Percentiles rank a stretch among this genome's conserved stretches.
phyloP scores from a whole-genome alignment of 345 rosid species.

The Euphorbia lathyris region DNA sequence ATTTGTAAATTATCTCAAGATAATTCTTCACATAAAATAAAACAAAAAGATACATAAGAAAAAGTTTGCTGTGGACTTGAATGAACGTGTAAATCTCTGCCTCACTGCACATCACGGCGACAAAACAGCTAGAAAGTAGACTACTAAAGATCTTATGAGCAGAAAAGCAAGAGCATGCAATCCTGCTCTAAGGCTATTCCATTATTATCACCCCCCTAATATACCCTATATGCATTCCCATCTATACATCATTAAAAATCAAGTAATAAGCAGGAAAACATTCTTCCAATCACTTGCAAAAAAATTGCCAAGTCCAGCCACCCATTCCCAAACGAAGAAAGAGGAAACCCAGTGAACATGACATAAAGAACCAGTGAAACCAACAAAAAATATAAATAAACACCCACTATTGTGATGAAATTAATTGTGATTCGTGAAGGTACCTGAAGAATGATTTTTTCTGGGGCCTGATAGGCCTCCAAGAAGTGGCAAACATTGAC shows the following conservation, averaged over 20 bases:
- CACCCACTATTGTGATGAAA: neutral
- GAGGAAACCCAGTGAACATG: neutral
- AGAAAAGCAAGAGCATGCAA: neutral
- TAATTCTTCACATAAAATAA: constrained; percentile 1
- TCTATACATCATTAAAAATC: neutral
- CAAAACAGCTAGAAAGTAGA: neutral
- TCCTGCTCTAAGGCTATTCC: neutral
- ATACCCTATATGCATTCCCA: neutral
- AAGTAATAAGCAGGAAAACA: neutral
- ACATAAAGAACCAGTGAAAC: neutral
- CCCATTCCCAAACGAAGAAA: neutral
- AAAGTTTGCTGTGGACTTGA: neutral
- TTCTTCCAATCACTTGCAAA: neutral
- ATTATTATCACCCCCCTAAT: neutral
- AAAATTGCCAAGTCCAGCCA: neutral
- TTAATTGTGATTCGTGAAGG: neutral
- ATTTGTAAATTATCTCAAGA: constrained; percentile 25
- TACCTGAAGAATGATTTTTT: constrained; percentile 98
- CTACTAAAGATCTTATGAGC: neutral
- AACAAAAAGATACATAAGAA: neutral
- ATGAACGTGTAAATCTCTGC: neutral
- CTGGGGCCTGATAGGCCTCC: constrained; percentile 99
- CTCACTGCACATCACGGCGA: neutral
- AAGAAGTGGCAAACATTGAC: constrained; percentile 98
- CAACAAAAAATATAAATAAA: neutral